Conservation (phyloP, 257 asterid species). For the Salvia hispanica region DNA sequence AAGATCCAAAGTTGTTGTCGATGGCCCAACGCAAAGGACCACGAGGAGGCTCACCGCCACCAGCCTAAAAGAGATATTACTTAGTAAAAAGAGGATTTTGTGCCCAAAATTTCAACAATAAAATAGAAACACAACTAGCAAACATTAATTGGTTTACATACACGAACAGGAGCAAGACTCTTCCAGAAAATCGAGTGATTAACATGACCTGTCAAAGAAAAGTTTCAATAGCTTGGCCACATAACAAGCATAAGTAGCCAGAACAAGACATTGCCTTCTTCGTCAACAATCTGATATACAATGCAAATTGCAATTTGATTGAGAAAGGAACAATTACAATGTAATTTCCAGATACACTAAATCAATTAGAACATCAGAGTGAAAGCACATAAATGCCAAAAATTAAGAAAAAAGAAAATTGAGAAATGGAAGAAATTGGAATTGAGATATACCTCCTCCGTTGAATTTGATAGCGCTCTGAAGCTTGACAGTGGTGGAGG, state of each 20-base stretch:
- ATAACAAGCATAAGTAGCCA: constrained; percentile 18
- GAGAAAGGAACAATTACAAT: neutral
- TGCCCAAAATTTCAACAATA: neutral
- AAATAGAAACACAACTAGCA: neutral
- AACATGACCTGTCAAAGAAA: constrained; percentile 63
- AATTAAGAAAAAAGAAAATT: neutral
- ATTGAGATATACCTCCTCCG: constrained; percentile 68
- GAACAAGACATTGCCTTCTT: constrained; percentile 11
- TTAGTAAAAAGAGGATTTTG: constrained; percentile 3
- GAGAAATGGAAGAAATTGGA: constrained; percentile 8
- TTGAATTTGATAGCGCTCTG: constrained; percentile 92
- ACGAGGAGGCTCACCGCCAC: constrained; percentile 84
- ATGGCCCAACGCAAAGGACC: constrained; percentile 62
- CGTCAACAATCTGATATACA: neutral
- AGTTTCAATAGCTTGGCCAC: constrained; percentile 4
- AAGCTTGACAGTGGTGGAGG: constrained; percentile 68
- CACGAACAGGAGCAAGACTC: constrained; percentile 78
- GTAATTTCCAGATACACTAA: neutral
- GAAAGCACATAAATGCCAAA: neutral
- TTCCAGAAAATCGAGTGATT: constrained; percentile 96
- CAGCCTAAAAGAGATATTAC: constrained; percentile 50
- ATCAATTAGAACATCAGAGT: neutral
- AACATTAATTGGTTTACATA: constrained; percentile 39
- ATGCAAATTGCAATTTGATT: neutral
- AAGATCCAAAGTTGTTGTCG: constrained; percentile 64